Percentiles rank a stretch among this genome's conserved stretches.
Conservation (phyloP, 2,329 filamentous ascomycete species). For the Blastomyces parvus region DNA sequence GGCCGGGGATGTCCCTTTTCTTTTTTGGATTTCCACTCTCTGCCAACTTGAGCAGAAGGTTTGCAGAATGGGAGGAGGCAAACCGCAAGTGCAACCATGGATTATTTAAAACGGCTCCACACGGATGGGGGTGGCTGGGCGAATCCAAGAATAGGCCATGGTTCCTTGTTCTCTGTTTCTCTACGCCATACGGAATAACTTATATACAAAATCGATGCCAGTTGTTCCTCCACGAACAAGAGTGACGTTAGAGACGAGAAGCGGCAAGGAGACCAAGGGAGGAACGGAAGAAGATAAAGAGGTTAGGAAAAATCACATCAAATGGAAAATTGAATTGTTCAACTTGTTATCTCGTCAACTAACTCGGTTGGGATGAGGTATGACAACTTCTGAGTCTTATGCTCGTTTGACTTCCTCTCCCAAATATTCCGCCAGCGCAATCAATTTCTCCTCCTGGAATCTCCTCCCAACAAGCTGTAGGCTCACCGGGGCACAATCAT, state of each 20-base stretch:
- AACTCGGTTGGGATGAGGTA: neutral
- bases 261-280: neutral
- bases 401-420: slow-evolving; percentile 12
- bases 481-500: slow-evolving; percentile 41
- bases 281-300: neutral
- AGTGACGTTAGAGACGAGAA: neutral
- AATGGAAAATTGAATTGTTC: neutral
- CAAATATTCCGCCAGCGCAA: slow-evolving; percentile 37
- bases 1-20: neutral
- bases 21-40: neutral
- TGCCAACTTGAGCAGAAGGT: too few relatives aligned
- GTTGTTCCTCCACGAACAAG: neutral
- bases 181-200: neutral
- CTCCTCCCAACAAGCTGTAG: slow-evolving; percentile 43
- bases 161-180: too few relatives aligned
- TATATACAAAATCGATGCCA: neutral
- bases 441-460: slow-evolving; percentile 44
- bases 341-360: neutral
- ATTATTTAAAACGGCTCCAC: too few relatives aligned
- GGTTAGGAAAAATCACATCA: neutral
- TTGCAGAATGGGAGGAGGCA: too few relatives aligned
- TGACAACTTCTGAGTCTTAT: neutral
- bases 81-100: too few relatives aligned
- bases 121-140: neutral
- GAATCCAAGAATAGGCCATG: neutral